Evolutionary conservation across 2,329 filamentous ascomycete genomes (phyloP).

Genomic region (Aspergillus terreus): DNA sequence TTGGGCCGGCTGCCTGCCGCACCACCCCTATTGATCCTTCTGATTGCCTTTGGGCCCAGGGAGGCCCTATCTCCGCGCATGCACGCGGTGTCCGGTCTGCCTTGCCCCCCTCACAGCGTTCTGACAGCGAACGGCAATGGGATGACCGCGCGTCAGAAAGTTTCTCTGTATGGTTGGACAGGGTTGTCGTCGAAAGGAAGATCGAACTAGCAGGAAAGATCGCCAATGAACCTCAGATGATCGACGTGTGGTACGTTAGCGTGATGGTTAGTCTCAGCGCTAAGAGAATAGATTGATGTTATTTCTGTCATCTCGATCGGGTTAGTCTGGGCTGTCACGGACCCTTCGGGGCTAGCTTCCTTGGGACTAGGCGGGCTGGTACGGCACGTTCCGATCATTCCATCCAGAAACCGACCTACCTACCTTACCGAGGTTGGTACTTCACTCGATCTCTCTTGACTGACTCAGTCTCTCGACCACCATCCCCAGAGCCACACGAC

Average conservation of each 20-base stretch:
- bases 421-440: too few species aligned
- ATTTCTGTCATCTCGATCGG: not conserved
- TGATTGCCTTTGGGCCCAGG: not conserved
- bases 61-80: not conserved
- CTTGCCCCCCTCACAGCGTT: slow-evolving; percentile 1
- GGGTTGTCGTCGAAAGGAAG: slow-evolving; percentile 12
- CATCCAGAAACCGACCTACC: not conserved
- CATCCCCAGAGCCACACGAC: not conserved
- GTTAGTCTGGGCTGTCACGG: slow-evolving; percentile 1
- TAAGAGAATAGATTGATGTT: not conserved
- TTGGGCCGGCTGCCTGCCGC: not conserved
- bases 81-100: not conserved
- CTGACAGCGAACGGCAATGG: not conserved
- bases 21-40: slow-evolving; percentile 1
- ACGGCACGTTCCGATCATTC: slow-evolving; percentile 14
- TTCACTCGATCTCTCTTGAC: not conserved
- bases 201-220: slow-evolving; percentile 12
- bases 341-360: not conserved
- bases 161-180: not conserved
- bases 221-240: slow-evolving; percentile 12
- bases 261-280: slow-evolving; percentile 2
- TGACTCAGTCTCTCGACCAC: not conserved
- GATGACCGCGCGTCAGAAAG: not conserved
- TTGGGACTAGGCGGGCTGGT: not conserved
- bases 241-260: slow-evolving; percentile 19